phyloP scores from a whole-genome alignment of 164 flowering plant genomes.

The Vitis rotundifolia region DNA sequence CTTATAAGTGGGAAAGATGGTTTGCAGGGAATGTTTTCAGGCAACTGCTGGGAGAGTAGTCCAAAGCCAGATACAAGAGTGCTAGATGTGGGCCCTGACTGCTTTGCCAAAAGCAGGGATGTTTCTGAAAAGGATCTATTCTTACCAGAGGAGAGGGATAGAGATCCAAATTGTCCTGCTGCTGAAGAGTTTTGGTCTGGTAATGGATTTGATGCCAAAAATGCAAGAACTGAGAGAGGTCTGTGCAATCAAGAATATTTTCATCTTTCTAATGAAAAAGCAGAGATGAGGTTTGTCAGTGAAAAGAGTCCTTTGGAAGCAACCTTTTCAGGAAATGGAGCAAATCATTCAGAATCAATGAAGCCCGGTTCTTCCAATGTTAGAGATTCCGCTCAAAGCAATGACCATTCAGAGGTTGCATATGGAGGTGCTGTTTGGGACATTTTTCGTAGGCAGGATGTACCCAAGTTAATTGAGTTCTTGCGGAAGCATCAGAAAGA shows the following conservation, averaged over 20 bases:
- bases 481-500: constrained; percentile 61
- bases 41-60: too few species aligned
- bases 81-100: neutral
- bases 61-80: neutral
- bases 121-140: neutral
- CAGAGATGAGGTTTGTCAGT: neutral
- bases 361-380: neutral
- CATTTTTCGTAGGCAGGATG: constrained; percentile 82
- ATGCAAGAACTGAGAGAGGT: constrained; percentile 8
- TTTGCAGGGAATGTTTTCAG: neutral
- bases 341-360: constrained; percentile 2
- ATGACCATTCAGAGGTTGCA: constrained; percentile 12
- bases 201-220: constrained; percentile 8
- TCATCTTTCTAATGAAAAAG: constrained; percentile 3
- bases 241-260: constrained; percentile 13
- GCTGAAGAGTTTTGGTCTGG: constrained; percentile 2
- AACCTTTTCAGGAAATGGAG: constrained; percentile 16
- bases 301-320: constrained; percentile 3
- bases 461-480: constrained; percentile 61
- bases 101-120: neutral
- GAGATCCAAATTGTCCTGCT: neutral
- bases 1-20: neutral
- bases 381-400: constrained; percentile 3
- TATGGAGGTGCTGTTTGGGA: constrained; percentile 89
- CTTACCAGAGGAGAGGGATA: neutral